Conservation (phyloP, 78 protist species). For the Speleostelium caveatum region DNA sequence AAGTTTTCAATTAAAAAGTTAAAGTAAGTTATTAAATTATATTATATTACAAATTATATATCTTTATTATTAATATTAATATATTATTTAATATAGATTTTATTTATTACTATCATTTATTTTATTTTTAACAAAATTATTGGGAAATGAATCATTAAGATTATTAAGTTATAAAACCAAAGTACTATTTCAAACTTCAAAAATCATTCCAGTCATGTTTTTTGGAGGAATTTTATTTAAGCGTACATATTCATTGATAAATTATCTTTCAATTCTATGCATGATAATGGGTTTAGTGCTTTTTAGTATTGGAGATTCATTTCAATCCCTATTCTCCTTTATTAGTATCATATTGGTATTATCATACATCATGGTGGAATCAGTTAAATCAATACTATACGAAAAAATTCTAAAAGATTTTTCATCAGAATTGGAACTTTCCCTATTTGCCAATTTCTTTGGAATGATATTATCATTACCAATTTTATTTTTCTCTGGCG, state of each 20-base stretch:
- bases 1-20: slow-evolving; percentile 44
- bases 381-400: slow-evolving; percentile 54
- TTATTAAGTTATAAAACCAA: slow-evolving; percentile 42
- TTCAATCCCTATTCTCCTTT: slow-evolving; percentile 10
- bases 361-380: slow-evolving; percentile 37
- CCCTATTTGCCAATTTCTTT: slow-evolving; percentile 63
- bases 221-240: slow-evolving; percentile 57
- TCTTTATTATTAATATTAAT: background rate
- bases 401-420: slow-evolving; percentile 61
- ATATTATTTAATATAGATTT: slow-evolving; percentile 2
- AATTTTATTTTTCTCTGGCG: slow-evolving; percentile 49
- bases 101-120: slow-evolving; percentile 34
- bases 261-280: slow-evolving; percentile 27
- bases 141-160: slow-evolving; percentile 66
- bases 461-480: slow-evolving; percentile 46
- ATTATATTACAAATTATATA: background rate
- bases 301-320: slow-evolving; percentile 48
- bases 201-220: slow-evolving; percentile 61
- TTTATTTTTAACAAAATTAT: slow-evolving; percentile 26
- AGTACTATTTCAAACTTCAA: slow-evolving; percentile 54
- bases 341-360: slow-evolving; percentile 21
- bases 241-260: slow-evolving; percentile 2
- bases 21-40: background rate
- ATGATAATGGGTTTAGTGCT: slow-evolving; percentile 36
- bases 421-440: slow-evolving; percentile 47